These are phyloP conservation scores for Pelargonium australe DNA, from an alignment of 441 rosid genomes.

Conservation along the genomic window DNA sequence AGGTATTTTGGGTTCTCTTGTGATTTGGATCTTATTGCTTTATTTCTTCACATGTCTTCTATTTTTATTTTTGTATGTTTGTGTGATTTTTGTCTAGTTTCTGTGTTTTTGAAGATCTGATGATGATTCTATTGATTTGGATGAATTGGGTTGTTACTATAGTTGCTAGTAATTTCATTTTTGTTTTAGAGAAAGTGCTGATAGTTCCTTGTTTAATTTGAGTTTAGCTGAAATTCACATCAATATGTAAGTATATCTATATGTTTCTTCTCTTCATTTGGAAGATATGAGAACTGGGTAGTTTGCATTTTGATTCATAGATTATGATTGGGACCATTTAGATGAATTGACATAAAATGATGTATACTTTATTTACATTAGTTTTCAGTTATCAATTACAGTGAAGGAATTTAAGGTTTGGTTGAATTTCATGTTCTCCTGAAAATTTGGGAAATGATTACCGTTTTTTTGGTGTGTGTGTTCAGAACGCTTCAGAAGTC, in stretches of 20 bases:
- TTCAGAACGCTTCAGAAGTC: too few species aligned
- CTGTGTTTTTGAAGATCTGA: not conserved
- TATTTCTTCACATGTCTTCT: too few species aligned
- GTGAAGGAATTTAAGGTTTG: not conserved
- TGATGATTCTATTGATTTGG: not conserved
- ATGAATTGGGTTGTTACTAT: too few species aligned
- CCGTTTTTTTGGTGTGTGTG: not conserved
- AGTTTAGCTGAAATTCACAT: not conserved
- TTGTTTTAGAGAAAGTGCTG: not conserved
- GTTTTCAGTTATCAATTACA: not conserved
- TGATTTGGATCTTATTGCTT: constrained; percentile 1
- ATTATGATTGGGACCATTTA: not conserved
- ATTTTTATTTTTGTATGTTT: too few species aligned
- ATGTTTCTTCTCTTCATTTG: not conserved
- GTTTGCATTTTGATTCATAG: not conserved
- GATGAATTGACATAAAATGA: not conserved
- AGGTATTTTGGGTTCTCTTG: constrained; percentile 42
- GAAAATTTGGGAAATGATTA: not conserved
- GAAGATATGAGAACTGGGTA: not conserved
- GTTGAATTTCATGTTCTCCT: not conserved
- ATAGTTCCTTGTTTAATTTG: not conserved
- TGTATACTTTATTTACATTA: constrained; percentile 3
- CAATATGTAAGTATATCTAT: not conserved
- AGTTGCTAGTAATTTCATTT: not conserved
- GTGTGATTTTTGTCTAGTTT: too few species aligned